Conservation (phyloP, 176 grass and related monocot species). For the Dendrocalamus sinicus region DNA sequence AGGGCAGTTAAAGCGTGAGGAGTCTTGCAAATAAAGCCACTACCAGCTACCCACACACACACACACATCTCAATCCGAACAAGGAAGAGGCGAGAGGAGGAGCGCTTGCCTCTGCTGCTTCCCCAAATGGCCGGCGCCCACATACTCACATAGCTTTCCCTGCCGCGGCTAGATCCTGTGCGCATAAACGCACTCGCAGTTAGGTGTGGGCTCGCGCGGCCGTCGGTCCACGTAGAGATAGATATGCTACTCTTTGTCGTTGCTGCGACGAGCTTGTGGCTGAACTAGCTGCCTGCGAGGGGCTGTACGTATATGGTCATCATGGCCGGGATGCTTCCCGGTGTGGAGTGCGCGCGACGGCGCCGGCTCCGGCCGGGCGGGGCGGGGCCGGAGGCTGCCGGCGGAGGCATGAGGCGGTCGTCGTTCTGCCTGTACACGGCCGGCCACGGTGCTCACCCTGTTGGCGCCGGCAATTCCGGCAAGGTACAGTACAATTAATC, state of each 20-base stretch:
- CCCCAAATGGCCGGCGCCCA: conserved; percentile 28
- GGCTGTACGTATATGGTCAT: conserved; percentile 5
- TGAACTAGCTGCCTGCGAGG: background rate
- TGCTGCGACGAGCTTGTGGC: background rate
- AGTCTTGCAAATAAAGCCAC: conserved; percentile 36
- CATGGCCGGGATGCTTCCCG: conserved; percentile 89
- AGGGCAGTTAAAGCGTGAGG: background rate
- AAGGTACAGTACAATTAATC: conserved; percentile 6
- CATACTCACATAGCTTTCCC: background rate
- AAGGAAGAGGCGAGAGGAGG: background rate
- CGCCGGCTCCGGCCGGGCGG: conserved; percentile 55
- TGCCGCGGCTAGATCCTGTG: background rate
- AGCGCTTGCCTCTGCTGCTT: background rate
- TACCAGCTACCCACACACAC: background rate
- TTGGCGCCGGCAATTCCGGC: conserved; percentile 33
- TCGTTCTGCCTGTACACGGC: conserved; percentile 62
- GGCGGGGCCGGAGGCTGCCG: background rate
- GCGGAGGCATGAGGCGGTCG: conserved; percentile 40
- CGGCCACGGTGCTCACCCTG: conserved; percentile 39
- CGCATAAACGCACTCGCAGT: background rate
- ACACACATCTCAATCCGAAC: background rate
- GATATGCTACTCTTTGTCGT: background rate
- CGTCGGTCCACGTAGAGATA: background rate
- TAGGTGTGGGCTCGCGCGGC: background rate
- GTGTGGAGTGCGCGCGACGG: conserved; percentile 75